Conservation (phyloP, 2,329 filamentous ascomycete species). For the Apiospora arundinis region DNA sequence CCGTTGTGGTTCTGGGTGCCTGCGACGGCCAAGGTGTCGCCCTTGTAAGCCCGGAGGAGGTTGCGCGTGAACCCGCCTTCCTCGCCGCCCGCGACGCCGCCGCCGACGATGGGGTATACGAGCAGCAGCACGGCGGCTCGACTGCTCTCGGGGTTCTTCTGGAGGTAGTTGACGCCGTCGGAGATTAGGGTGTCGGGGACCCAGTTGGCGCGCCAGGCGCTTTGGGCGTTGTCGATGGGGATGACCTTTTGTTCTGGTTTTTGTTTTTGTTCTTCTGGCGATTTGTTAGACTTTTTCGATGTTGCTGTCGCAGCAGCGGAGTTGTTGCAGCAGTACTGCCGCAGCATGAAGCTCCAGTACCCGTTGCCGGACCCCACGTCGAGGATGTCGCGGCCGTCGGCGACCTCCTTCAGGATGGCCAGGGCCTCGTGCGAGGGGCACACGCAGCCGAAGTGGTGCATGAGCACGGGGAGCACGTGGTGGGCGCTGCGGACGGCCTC, state of each 20-base stretch:
- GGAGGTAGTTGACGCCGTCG: constrained; percentile 67
- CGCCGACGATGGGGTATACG: constrained; percentile 75
- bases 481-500: constrained; percentile 63
- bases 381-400: constrained; percentile 59
- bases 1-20: constrained; percentile 78
- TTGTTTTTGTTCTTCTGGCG: not conserved
- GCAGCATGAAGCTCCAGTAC: constrained; percentile 78
- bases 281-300: not conserved
- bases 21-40: constrained; percentile 71
- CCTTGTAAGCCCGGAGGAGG: constrained; percentile 65
- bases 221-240: constrained; percentile 72
- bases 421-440: constrained; percentile 72
- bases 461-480: constrained; percentile 74
- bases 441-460: constrained; percentile 80
- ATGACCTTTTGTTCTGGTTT: constrained; percentile 43
- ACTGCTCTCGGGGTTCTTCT: constrained; percentile 52
- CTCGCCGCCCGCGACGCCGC: constrained; percentile 66
- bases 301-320: not conserved
- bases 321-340: constrained; percentile 56
- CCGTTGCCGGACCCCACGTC: constrained; percentile 76
- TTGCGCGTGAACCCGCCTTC: constrained; percentile 69
- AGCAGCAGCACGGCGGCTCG: constrained; percentile 66
- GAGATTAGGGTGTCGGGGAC: constrained; percentile 67
- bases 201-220: constrained; percentile 73
- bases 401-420: constrained; percentile 62